Conservation (phyloP, 345 rosid species). For the Dimocarpus longan region DNA sequence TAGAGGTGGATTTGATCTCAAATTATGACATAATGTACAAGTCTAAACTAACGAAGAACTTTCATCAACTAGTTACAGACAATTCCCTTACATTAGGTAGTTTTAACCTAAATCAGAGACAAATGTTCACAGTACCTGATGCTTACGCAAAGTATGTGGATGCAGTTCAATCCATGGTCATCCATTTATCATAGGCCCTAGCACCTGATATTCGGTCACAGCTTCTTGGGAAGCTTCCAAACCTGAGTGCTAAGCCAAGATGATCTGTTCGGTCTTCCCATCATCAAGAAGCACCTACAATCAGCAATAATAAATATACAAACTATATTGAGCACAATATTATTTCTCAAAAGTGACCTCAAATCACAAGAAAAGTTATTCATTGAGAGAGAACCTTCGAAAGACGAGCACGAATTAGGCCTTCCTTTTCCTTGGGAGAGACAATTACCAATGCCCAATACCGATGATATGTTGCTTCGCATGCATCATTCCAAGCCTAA, state of each 20-base stretch:
- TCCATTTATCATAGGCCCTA: conserved; percentile 90
- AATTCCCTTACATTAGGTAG: neutral
- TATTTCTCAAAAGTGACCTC: neutral
- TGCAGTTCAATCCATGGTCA: conserved; percentile 86
- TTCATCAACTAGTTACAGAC: neutral
- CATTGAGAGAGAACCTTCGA: conserved; percentile 58
- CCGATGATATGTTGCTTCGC: conserved; percentile 67
- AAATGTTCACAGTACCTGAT: conserved; percentile 60
- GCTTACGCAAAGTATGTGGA: conserved; percentile 81
- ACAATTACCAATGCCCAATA: conserved; percentile 95
- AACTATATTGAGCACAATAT: neutral
- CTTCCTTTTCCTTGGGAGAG: conserved; percentile 78
- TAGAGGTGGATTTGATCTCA: neutral
- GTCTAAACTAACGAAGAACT: neutral
- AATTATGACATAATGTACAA: neutral
- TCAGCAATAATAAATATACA: conserved; percentile 2
- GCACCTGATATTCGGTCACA: conserved; percentile 73
- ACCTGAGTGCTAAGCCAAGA: conserved; percentile 63
- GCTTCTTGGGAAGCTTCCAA: conserved; percentile 85
- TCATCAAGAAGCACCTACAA: conserved; percentile 79
- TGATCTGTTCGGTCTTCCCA: conserved; percentile 84
- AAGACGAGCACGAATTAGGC: conserved; percentile 73
- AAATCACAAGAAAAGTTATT: neutral
- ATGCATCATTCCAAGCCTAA: conserved; percentile 84
- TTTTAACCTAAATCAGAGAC: neutral